These are phyloP conservation scores for Euptelea pleiosperma DNA, from an alignment of 164 flowering plant species.

Conservation along the genomic window DNA sequence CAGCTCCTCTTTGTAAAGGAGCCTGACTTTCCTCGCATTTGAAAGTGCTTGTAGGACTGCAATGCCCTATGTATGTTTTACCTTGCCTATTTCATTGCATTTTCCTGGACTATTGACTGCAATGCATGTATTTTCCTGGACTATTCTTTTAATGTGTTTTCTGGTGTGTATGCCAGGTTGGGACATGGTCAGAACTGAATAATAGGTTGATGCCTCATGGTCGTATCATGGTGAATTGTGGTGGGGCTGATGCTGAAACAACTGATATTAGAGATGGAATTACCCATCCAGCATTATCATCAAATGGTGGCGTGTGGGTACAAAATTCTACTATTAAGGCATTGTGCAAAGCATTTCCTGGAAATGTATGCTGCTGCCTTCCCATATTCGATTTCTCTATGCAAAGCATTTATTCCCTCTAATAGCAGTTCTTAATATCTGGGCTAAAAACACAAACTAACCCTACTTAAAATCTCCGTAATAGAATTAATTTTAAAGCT, in stretches of 20 bases:
- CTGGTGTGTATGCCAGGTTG: conserved; percentile 15
- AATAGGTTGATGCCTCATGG: conserved; percentile 64
- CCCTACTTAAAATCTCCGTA: too few species aligned
- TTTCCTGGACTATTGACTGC: not conserved
- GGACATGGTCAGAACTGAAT: conserved; percentile 58
- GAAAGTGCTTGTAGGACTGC: too few species aligned
- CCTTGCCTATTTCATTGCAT: too few species aligned
- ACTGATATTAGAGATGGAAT: conserved; percentile 16
- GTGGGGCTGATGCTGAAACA: conserved; percentile 32
- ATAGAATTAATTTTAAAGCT: too few species aligned
- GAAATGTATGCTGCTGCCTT: conserved; percentile 38
- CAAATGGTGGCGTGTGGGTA: conserved; percentile 32
- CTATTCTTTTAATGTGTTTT: not conserved
- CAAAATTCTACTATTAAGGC: conserved; percentile 55
- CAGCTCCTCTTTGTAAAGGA: too few species aligned
- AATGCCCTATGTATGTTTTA: too few species aligned
- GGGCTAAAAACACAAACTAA: too few species aligned
- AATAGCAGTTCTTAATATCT: not conserved
- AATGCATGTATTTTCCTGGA: not conserved
- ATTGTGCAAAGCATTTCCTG: conserved; percentile 57
- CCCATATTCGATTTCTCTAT: not conserved
- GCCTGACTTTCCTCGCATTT: too few species aligned
- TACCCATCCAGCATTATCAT: not conserved
- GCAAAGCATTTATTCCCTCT: not conserved
- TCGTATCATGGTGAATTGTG: conserved; percentile 90